phyloP scores from a whole-genome alignment of 2,329 filamentous ascomycete genomes.

The Sporothrix globosa region DNA sequence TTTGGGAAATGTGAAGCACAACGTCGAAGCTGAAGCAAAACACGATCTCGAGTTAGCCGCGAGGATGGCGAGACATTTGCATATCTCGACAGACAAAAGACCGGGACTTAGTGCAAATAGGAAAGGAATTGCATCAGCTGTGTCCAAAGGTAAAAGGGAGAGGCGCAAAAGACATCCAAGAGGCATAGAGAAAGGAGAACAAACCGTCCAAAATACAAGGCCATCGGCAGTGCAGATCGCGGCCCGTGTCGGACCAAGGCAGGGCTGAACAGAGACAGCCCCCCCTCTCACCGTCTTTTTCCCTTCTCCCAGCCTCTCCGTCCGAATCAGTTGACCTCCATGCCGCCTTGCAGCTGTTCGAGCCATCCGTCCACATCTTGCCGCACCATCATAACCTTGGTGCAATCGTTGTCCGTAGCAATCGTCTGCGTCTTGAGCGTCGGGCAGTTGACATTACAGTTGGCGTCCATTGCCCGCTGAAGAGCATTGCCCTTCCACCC shows the following conservation, averaged over 20 bases:
- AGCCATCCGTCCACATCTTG: background rate
- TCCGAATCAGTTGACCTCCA: background rate
- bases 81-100: slow-evolving; percentile 9
- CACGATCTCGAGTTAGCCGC: background rate
- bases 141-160: background rate
- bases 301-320: background rate
- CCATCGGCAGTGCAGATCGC: slow-evolving; percentile 9
- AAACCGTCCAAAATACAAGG: background rate
- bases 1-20: slow-evolving; percentile 2
- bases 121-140: background rate
- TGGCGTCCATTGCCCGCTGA: slow-evolving; percentile 30
- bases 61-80: background rate
- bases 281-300: background rate
- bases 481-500: slow-evolving; percentile 33
- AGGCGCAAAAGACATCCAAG: background rate
- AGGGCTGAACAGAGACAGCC: slow-evolving; percentile 1
- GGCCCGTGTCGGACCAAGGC: background rate
- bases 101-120: background rate
- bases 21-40: background rate
- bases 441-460: slow-evolving; percentile 32
- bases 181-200: background rate
- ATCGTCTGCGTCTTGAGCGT: slow-evolving; percentile 9
- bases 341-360: background rate
- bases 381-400: background rate
- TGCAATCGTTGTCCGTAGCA: background rate